phyloP scores from a whole-genome alignment of 352 stramenopile species.

The Phytophthora gonapodyides region DNA sequence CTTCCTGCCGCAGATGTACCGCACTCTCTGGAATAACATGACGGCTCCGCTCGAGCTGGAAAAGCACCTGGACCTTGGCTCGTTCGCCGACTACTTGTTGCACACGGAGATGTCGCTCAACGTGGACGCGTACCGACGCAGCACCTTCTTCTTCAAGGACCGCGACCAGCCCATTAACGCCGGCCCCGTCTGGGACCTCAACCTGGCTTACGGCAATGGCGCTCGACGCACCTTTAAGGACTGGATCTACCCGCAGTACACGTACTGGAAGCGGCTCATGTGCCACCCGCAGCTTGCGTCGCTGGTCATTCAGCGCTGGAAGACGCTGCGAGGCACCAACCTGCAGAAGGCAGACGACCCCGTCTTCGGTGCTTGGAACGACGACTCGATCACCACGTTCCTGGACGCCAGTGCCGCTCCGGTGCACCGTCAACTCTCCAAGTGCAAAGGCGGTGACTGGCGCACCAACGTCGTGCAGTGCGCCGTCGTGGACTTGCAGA shows the following conservation, averaged over 20 bases:
- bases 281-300: slow-evolving; percentile 80
- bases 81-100: slow-evolving; percentile 76
- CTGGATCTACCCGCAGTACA: slow-evolving; percentile 81
- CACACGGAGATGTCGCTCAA: slow-evolving; percentile 87
- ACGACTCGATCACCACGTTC: slow-evolving; percentile 54
- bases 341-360: slow-evolving; percentile 11
- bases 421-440: slow-evolving; percentile 52
- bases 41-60: slow-evolving; percentile 58
- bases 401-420: slow-evolving; percentile 53
- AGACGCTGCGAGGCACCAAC: slow-evolving; percentile 48
- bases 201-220: slow-evolving; percentile 79
- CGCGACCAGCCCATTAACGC: slow-evolving; percentile 75
- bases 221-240: slow-evolving; percentile 56
- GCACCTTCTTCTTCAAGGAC: slow-evolving; percentile 84
- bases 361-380: slow-evolving; percentile 51
- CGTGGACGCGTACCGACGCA: slow-evolving; percentile 77
- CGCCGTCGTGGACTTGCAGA: slow-evolving; percentile 52
- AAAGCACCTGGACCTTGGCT: slow-evolving; percentile 68
- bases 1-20: slow-evolving; percentile 69
- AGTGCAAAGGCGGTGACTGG: slow-evolving; percentile 57
- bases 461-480: slow-evolving; percentile 58
- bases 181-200: slow-evolving; percentile 79
- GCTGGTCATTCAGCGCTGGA: slow-evolving; percentile 79
- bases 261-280: slow-evolving; percentile 80
- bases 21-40: slow-evolving; percentile 81